Evolutionary conservation across 2,329 filamentous ascomycete genomes (phyloP).

Genomic region (Trichoderma sp.): DNA sequence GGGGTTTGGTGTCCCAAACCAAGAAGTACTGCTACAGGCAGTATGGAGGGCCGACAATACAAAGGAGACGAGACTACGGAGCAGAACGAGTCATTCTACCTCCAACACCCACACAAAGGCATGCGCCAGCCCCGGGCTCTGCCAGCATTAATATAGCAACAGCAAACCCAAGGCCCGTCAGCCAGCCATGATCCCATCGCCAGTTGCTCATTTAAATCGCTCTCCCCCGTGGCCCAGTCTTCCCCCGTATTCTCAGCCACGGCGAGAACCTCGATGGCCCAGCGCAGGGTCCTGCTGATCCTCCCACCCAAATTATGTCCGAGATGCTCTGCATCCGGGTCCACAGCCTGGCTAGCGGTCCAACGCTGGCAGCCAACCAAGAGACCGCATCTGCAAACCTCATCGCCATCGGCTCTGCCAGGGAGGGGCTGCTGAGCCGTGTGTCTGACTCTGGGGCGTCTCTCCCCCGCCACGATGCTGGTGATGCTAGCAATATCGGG

Average conservation of each 20-base stretch:
- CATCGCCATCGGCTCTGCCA: slow-evolving; percentile 1
- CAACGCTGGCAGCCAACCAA: neutral
- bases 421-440: slow-evolving; percentile 6
- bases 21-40: no score
- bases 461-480: neutral
- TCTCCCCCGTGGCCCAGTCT: neutral
- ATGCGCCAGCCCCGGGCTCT: neutral
- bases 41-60: neutral
- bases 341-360: neutral
- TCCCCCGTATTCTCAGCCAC: neutral
- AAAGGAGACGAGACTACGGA: neutral
- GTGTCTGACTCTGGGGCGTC: slow-evolving; percentile 2
- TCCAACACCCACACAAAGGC: no score
- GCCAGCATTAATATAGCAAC: neutral
- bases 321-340: slow-evolving; percentile 4
- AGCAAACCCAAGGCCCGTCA: neutral
- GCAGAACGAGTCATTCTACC: neutral
- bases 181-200: neutral
- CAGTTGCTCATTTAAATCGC: slow-evolving; percentile 1
- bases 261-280: neutral
- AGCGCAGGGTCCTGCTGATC: slow-evolving; percentile 6
- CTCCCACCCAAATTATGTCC: neutral
- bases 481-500: neutral
- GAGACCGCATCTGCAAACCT: neutral
- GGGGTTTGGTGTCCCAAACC: neutral